phyloP scores from a whole-genome alignment of 352 stramenopile species.

The Hyaloperonospora brassicae region DNA sequence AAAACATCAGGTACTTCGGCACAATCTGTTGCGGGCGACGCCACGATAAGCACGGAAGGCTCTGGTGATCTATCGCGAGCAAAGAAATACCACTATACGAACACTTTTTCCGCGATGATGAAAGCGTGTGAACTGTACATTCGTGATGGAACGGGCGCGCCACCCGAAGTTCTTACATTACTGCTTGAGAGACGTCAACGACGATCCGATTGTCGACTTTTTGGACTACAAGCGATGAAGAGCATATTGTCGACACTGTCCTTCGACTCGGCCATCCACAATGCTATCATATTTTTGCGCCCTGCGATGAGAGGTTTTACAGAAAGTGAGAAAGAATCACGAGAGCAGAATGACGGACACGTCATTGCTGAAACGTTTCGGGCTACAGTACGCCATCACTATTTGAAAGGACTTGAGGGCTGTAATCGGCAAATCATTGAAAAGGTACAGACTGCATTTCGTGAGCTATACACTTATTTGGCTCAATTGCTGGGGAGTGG shows the following conservation, averaged over 20 bases:
- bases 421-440: slow-evolving; percentile 58
- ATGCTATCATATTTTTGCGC: slow-evolving; percentile 72
- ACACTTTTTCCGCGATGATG: slow-evolving; percentile 70
- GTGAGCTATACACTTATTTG: slow-evolving; percentile 66
- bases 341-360: slow-evolving; percentile 66
- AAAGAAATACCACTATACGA: slow-evolving; percentile 44
- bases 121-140: slow-evolving; percentile 85
- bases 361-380: slow-evolving; percentile 78
- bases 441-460: slow-evolving; percentile 58
- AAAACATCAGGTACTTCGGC: too few relatives aligned
- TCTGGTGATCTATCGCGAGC: neutral
- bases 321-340: slow-evolving; percentile 75
- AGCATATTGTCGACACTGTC: slow-evolving; percentile 59
- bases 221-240: slow-evolving; percentile 78
- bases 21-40: too few relatives aligned
- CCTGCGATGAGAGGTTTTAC: slow-evolving; percentile 80
- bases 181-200: slow-evolving; percentile 69
- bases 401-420: slow-evolving; percentile 80
- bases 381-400: slow-evolving; percentile 78
- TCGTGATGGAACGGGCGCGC: slow-evolving; percentile 68
- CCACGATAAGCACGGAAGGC: too few relatives aligned
- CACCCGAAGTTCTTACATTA: slow-evolving; percentile 61
- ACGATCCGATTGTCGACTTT: slow-evolving; percentile 63
- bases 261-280: slow-evolving; percentile 72
- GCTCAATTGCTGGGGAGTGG: slow-evolving; percentile 41